These are phyloP conservation scores for Fusarium longipes DNA, from an alignment of 2,329 filamentous ascomycete genomes.

Conservation along the genomic window DNA sequence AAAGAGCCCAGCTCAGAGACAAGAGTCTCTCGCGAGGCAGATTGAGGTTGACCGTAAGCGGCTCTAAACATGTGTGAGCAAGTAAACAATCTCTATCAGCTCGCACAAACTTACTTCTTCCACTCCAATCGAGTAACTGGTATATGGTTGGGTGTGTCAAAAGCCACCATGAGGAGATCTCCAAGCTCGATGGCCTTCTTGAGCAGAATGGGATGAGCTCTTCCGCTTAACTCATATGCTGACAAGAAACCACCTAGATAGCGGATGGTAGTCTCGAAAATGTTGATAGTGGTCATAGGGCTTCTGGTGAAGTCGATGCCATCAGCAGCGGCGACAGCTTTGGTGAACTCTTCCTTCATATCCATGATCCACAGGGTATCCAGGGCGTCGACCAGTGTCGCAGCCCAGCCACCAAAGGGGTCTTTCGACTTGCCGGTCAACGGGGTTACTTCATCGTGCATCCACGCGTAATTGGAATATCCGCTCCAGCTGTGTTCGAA, in stretches of 20 bases:
- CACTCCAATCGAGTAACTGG: conserved; percentile 54
- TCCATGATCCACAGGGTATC: conserved; percentile 78
- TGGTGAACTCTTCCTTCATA: conserved; percentile 70
- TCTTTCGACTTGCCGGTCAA: conserved; percentile 62
- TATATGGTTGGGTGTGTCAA: conserved; percentile 74
- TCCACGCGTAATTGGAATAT: conserved; percentile 71
- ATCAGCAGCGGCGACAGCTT: conserved; percentile 67
- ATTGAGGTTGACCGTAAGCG: conserved; percentile 42
- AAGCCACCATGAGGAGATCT: conserved; percentile 70
- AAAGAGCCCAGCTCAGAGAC: conserved; percentile 61
- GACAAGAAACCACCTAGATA: conserved; percentile 74
- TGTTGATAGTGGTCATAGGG: conserved; percentile 60
- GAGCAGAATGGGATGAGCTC: conserved; percentile 60
- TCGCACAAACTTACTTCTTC: conserved; percentile 40
- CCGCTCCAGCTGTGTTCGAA: conserved; percentile 68
- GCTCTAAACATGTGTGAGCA: conserved; percentile 34
- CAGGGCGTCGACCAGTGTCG: conserved; percentile 71
- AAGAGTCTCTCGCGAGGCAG: conserved; percentile 39
- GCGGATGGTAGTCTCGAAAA: conserved; percentile 76
- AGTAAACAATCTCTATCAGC: not conserved
- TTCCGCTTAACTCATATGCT: conserved; percentile 72
- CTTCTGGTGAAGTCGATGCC: conserved; percentile 69
- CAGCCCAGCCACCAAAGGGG: conserved; percentile 73
- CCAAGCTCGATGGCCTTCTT: conserved; percentile 71
- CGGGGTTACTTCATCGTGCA: conserved; percentile 70